phyloP scores from a whole-genome alignment of 2,329 filamentous ascomycete species.

The Kalaharituber pfeilii region DNA sequence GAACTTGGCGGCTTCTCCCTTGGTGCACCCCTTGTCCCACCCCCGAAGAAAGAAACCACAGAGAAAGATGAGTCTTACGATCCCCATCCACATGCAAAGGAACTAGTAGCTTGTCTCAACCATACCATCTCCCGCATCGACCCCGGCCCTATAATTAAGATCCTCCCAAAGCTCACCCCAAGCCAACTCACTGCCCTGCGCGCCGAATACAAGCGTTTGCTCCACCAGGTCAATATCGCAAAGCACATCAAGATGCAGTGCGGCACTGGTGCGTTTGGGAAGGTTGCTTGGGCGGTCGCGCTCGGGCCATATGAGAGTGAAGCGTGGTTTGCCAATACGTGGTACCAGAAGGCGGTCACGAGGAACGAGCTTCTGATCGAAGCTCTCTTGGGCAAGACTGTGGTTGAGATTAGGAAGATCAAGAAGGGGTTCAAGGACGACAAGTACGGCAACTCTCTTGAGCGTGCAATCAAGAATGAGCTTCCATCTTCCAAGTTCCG shows the following conservation, averaged over 20 bases:
- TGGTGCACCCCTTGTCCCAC: neutral
- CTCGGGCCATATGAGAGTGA: slow-evolving; percentile 84
- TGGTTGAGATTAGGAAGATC: slow-evolving; percentile 72
- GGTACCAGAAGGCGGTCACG: slow-evolving; percentile 48
- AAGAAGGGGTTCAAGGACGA: slow-evolving; percentile 82
- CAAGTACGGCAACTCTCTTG: slow-evolving; percentile 67
- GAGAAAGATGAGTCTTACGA: slow-evolving; percentile 39
- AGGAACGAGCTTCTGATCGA: slow-evolving; percentile 62
- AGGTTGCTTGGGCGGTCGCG: slow-evolving; percentile 77
- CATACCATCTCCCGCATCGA: slow-evolving; percentile 50
- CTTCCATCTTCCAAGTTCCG: slow-evolving; percentile 95
- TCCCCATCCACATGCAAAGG: slow-evolving; percentile 57
- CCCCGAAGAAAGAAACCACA: slow-evolving; percentile 15
- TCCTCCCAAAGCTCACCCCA: slow-evolving; percentile 67
- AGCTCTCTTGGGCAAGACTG: slow-evolving; percentile 72
- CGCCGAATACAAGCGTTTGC: slow-evolving; percentile 75
- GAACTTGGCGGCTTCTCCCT: neutral
- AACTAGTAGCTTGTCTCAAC: slow-evolving; percentile 58
- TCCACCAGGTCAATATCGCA: slow-evolving; percentile 69
- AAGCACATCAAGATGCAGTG: slow-evolving; percentile 65
- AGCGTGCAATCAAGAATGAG: slow-evolving; percentile 77
- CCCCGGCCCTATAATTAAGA: slow-evolving; percentile 55
- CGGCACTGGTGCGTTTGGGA: slow-evolving; percentile 61
- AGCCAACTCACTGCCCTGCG: slow-evolving; percentile 77
- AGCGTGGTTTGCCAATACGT: slow-evolving; percentile 95